phyloP scores from a whole-genome alignment of 2,329 filamentous ascomycete species.

The Ceratocystis variospora region DNA sequence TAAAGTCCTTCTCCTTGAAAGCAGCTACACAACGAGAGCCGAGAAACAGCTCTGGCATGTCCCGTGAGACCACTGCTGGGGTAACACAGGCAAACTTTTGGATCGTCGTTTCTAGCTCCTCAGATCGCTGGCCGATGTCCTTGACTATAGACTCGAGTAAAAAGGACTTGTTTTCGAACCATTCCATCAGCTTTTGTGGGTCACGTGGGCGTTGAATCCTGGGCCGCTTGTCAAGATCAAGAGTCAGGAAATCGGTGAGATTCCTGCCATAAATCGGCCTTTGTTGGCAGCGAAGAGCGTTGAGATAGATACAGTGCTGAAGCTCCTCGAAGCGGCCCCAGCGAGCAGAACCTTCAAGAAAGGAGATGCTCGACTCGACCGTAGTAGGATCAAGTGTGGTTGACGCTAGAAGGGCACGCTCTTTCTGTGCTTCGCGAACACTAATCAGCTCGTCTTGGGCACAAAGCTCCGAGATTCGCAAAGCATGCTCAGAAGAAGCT shows the following conservation, averaged over 20 bases:
- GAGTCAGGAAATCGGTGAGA: conserved; percentile 59
- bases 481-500: conserved; percentile 41
- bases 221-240: conserved; percentile 46
- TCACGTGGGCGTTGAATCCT: conserved; percentile 46
- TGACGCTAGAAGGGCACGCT: conserved; percentile 39
- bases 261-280: conserved; percentile 68
- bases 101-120: conserved; percentile 58
- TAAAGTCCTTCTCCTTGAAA: conserved; percentile 44
- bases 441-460: conserved; percentile 2
- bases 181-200: conserved; percentile 52
- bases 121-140: conserved; percentile 58
- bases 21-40: conserved; percentile 44
- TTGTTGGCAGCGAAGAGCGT: conserved; percentile 65
- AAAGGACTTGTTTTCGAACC: conserved; percentile 59
- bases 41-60: conserved; percentile 55
- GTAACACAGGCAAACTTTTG: conserved; percentile 87
- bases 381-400: conserved; percentile 48
- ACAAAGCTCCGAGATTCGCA: conserved; percentile 10
- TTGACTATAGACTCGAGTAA: conserved; percentile 54
- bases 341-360: conserved; percentile 56
- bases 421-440: conserved; percentile 4
- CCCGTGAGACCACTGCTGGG: conserved; percentile 70
- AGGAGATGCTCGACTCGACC: conserved; percentile 54
- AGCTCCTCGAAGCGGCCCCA: conserved; percentile 64
- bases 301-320: conserved; percentile 67